A percentile compares a stretch with the other conserved stretches of the same genome.
Evolutionary conservation across 164 flowering plant species (phyloP).

Genomic region (Brasenia schreberi): DNA sequence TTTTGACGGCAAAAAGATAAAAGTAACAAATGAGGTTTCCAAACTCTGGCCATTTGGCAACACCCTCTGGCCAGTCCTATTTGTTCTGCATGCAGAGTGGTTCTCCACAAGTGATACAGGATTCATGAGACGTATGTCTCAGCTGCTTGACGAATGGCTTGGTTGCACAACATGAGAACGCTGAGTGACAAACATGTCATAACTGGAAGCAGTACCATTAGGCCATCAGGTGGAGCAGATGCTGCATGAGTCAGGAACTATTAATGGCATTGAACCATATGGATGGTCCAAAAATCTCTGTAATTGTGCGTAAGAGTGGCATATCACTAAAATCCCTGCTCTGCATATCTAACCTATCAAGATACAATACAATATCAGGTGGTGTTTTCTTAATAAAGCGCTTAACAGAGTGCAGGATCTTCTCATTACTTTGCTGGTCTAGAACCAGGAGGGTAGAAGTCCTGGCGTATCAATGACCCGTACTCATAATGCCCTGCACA

Average conservation of each 20-base stretch:
- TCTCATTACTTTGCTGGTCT: conserved; percentile 77
- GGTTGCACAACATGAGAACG: conserved; percentile 93
- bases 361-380: conserved; percentile 92
- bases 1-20: conserved; percentile 92
- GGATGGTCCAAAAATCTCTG: conserved; percentile 77
- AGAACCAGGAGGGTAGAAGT: conserved; percentile 60
- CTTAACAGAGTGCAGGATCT: conserved; percentile 69
- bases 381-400: conserved; percentile 76
- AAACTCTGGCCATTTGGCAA: conserved; percentile 97
- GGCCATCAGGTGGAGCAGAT: conserved; percentile 98
- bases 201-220: conserved; percentile 78
- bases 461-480: conserved; percentile 97
- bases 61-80: conserved; percentile 96
- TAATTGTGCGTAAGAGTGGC: conserved; percentile 79
- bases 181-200: conserved; percentile 94
- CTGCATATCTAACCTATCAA: conserved; percentile 85
- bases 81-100: conserved; percentile 91
- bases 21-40: conserved; percentile 81
- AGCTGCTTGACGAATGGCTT: conserved; percentile 95
- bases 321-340: conserved; percentile 78
- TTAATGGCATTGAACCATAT: conserved; percentile 97
- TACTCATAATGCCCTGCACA: conserved; percentile 86
- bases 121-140: conserved; percentile 95
- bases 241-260: conserved; percentile 96
- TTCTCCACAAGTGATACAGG: conserved; percentile 95